phyloP scores from a whole-genome alignment of 441 rosid species.

The Gossypium trilobum region DNA sequence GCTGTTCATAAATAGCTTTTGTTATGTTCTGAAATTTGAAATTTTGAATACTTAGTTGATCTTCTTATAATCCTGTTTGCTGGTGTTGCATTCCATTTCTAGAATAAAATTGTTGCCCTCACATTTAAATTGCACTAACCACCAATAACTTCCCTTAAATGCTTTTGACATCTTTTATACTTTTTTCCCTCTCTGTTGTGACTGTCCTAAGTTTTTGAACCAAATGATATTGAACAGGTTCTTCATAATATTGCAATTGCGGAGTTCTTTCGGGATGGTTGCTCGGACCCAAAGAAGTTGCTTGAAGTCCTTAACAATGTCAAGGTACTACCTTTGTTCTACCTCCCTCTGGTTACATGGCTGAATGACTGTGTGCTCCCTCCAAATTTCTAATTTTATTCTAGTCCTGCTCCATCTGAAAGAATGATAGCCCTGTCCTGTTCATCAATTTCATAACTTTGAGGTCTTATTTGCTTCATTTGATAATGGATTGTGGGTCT shows the following conservation, averaged over 20 bases:
- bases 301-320: conserved; percentile 55
- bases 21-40: background rate
- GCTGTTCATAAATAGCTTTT: background rate
- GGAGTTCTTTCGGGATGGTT: conserved; percentile 62
- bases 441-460: conserved; percentile 4
- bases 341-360: conserved; percentile 1
- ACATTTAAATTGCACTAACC: background rate
- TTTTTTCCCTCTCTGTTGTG: background rate
- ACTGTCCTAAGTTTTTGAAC: background rate
- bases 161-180: background rate
- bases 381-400: background rate
- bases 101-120: background rate
- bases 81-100: background rate
- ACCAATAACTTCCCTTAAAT: background rate
- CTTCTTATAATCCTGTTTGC: background rate
- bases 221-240: conserved; percentile 38
- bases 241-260: conserved; percentile 87
- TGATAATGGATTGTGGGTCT: background rate
- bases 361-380: background rate
- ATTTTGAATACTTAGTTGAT: background rate
- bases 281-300: conserved; percentile 66
- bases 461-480: background rate
- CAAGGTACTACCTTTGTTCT: conserved; percentile 39
- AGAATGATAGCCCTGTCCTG: background rate
- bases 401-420: background rate